phyloP scores from a whole-genome alignment of 768 basidiomycete genomes.

The Piloderma croceum region DNA sequence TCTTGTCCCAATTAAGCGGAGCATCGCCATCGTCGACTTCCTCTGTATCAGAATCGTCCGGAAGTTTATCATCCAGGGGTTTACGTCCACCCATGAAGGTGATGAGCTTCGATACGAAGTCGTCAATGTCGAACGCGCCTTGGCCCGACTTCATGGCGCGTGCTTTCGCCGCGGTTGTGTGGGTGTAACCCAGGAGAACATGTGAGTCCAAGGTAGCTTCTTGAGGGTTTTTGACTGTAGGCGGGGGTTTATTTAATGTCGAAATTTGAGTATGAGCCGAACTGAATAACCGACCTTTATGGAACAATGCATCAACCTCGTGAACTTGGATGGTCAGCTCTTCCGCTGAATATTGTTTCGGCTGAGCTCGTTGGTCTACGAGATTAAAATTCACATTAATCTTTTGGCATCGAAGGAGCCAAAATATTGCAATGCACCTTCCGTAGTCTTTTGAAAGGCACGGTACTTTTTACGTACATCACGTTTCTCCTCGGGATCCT shows the following conservation, averaged over 20 bases:
- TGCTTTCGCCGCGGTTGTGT: constrained; percentile 81
- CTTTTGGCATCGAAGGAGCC: too few relatives aligned
- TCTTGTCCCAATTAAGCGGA: constrained; percentile 73
- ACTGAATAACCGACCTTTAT: constrained; percentile 43
- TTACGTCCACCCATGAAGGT: constrained; percentile 71
- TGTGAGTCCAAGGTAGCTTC: constrained; percentile 90
- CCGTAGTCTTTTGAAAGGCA: constrained; percentile 52
- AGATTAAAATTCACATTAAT: too few relatives aligned
- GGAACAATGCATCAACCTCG: constrained; percentile 56
- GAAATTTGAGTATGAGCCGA: constrained; percentile 3
- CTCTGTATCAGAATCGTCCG: constrained; percentile 45
- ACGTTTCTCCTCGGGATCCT: constrained; percentile 77
- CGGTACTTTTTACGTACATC: constrained; percentile 71
- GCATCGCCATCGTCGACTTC: constrained; percentile 29
- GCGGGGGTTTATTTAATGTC: constrained; percentile 3
- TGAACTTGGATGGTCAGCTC: constrained; percentile 52
- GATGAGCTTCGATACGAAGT: constrained; percentile 74
- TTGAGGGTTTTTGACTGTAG: constrained; percentile 67
- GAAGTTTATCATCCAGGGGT: constrained; percentile 48
- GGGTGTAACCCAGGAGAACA: constrained; percentile 71
- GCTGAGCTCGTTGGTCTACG: constrained; percentile 45
- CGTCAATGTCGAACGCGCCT: constrained; percentile 87
- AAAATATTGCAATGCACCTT: constrained; percentile 41
- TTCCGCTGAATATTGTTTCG: constrained; percentile 51
- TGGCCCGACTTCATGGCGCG: constrained; percentile 84